Base-by-base conservation (phyloP, 768 basidiomycete species). In the Brasilioporus rufonigricans region DNA sequence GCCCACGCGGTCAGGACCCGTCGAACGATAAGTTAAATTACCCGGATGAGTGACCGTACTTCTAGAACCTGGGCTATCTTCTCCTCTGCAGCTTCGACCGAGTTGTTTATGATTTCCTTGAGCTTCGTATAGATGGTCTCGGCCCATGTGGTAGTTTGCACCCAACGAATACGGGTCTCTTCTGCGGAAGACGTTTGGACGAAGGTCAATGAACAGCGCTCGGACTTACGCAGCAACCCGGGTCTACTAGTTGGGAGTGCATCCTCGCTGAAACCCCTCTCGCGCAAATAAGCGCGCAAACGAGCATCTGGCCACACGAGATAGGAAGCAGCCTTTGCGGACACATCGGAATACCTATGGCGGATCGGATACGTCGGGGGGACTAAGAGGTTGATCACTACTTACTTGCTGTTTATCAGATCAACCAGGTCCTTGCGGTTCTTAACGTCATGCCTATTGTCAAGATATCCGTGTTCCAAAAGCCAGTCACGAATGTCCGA, bases 221-320 rank as follows among this genome's bases (percentile, higher is more conserved):
- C 77, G 36, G 1, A 55, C 66, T 47, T 64, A 88, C 89, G 90
- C 32, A 98, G 78, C 19, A 97, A 80, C n/a, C 86, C 86, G 0
- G 90, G 83, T 33, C 93, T 83, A 4, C 64, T 68, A 1, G 77
- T 80, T 1, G 88, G 86, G 39, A 91, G 76, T 46, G 77, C 74
- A n/a, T 77, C 77, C 61, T 95, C 92, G 57, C 79, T 75, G 27
- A 96, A 64, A 46, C 87, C 89, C 59, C 82, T 80, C 64, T 89
- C 83, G 41, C 93, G 81, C 19, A 98, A 80, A 72, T 91, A 97
- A 2, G 89, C 93, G 44, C 94, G 86, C 26, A 98, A 83, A 31
- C 95, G 82, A 4, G 94, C 91, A 65, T 98, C 95, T 13, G 92
- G 91, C 96, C 96, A 98, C 11, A 81, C 79, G 47, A 95, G 76